Evolutionary conservation across 1,139 yeast genomes (phyloP).

Genomic region (Lodderomyces metapsilosis): DNA sequence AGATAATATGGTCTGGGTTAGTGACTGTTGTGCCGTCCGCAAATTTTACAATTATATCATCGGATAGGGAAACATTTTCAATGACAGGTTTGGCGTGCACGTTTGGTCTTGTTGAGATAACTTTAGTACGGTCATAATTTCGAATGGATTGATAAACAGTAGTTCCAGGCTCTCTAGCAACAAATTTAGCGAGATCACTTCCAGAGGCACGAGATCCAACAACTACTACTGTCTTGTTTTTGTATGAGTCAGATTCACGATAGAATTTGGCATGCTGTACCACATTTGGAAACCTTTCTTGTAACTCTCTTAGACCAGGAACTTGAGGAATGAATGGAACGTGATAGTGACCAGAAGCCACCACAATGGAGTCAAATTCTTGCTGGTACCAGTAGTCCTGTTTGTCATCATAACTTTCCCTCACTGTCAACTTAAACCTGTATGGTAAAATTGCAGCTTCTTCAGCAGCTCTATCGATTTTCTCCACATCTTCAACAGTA

Average conservation of each 20-base stretch:
- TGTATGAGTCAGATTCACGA: conserved; percentile 25
- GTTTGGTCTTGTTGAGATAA: conserved; percentile 19
- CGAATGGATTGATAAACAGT: conserved; percentile 31
- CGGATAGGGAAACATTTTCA: conserved; percentile 14
- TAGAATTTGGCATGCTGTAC: conserved; percentile 45
- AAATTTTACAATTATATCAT: conserved; percentile 24
- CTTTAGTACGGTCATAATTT: conserved; percentile 16
- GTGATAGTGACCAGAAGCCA: conserved; percentile 36
- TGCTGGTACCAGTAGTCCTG: conserved; percentile 26
- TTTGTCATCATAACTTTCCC: conserved; percentile 21
- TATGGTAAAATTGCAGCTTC: conserved; percentile 16
- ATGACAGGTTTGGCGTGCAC: conserved; percentile 26
- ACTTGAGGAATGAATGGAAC: conserved; percentile 35
- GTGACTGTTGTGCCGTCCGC: conserved; percentile 25
- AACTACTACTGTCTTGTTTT: conserved; percentile 32
- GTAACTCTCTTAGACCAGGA: conserved; percentile 36
- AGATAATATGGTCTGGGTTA: conserved; percentile 37
- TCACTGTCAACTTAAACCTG: conserved; percentile 30
- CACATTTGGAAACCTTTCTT: conserved; percentile 22
- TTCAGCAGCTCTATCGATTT: conserved; percentile 15
- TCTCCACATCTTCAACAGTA: conserved; percentile 39
- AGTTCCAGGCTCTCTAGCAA: conserved; percentile 22
- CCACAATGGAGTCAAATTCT: conserved; percentile 26
- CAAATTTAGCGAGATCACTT: conserved; percentile 34
- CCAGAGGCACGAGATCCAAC: conserved; percentile 49